Conservation (phyloP, 129 eudicot species). For the Flaveria ramosissima region DNA sequence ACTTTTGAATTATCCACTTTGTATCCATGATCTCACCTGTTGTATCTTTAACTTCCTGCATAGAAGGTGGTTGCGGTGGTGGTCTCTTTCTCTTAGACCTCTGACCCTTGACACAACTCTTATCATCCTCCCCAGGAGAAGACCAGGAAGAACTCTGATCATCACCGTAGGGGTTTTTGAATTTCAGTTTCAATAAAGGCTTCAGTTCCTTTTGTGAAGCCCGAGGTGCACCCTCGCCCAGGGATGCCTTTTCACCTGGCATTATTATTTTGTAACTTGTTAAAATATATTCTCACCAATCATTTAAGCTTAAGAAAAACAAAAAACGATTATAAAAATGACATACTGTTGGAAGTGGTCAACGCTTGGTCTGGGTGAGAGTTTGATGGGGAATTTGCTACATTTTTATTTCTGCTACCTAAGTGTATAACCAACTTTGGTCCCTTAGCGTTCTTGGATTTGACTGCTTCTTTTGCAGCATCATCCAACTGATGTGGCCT, state of each 20-base stretch:
- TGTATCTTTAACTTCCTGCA: slow-evolving; percentile 44
- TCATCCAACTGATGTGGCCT: slow-evolving; percentile 47
- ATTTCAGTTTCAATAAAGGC: slow-evolving; percentile 73
- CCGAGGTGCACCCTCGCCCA: slow-evolving; percentile 30
- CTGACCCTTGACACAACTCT: slow-evolving; percentile 78
- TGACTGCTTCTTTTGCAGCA: slow-evolving; percentile 41
- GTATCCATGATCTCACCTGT: slow-evolving; percentile 74
- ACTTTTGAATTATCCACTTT: slow-evolving; percentile 83
- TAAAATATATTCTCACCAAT: not conserved
- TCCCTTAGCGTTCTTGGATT: slow-evolving; percentile 58
- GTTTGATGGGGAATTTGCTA: slow-evolving; percentile 63
- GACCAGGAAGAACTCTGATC: slow-evolving; percentile 60
- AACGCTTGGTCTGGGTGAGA: slow-evolving; percentile 47
- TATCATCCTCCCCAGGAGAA: slow-evolving; percentile 69
- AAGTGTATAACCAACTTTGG: slow-evolving; percentile 91
- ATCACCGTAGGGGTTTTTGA: slow-evolving; percentile 66
- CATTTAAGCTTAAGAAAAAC: not conserved
- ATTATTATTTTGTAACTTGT: not conserved
- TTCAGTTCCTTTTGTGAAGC: slow-evolving; percentile 59
- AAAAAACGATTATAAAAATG: not conserved
- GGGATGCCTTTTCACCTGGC: slow-evolving; percentile 46
- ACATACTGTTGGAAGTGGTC: slow-evolving; percentile 64
- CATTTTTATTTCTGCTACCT: slow-evolving; percentile 64
- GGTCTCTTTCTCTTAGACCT: slow-evolving; percentile 93
- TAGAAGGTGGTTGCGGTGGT: slow-evolving; percentile 31